phyloP scores from a whole-genome alignment of 2,329 filamentous ascomycete species.

The Exophiala spinifera region DNA sequence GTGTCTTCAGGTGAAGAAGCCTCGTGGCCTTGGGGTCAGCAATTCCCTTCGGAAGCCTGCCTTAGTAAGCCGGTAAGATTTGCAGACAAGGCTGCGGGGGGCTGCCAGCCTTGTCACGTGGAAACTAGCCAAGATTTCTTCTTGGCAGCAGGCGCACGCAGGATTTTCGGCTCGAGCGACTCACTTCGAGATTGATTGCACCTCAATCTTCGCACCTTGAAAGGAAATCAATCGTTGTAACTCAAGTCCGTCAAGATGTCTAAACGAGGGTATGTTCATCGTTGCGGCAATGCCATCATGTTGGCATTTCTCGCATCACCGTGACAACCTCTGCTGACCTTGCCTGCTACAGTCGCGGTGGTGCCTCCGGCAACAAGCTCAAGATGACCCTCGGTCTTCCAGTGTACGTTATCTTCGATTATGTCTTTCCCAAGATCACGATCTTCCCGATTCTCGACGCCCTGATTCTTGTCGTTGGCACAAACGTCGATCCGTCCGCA shows the following conservation, averaged over 20 bases:
- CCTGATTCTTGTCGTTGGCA: too few species aligned
- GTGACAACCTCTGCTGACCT: slow-evolving; percentile 1
- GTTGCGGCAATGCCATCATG: not conserved
- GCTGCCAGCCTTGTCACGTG: not conserved
- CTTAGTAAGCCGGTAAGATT: too few species aligned
- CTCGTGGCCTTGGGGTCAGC: too few species aligned
- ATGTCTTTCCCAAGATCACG: slow-evolving; percentile 1
- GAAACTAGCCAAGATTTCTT: not conserved
- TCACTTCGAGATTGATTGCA: not conserved
- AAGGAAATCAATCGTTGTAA: not conserved
- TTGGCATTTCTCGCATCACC: not conserved
- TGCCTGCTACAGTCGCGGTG: slow-evolving; percentile 57
- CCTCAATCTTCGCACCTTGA: not conserved
- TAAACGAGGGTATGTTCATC: slow-evolving; percentile 28
- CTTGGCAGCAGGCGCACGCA: not conserved
- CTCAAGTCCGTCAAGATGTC: slow-evolving; percentile 25
- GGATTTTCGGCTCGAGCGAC: not conserved
- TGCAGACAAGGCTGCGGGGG: not conserved
- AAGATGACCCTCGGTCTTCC: slow-evolving; percentile 99
- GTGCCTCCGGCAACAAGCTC: slow-evolving; percentile 98
- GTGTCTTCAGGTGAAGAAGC: too few species aligned
- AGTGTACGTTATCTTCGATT: slow-evolving; percentile 70
- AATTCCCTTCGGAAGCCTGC: too few species aligned
- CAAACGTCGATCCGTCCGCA: too few species aligned
- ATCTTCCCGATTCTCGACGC: not conserved